Evolutionary conservation across 2,329 filamentous ascomycete genomes (phyloP).

Genomic region (Penicillium brasilianum): DNA sequence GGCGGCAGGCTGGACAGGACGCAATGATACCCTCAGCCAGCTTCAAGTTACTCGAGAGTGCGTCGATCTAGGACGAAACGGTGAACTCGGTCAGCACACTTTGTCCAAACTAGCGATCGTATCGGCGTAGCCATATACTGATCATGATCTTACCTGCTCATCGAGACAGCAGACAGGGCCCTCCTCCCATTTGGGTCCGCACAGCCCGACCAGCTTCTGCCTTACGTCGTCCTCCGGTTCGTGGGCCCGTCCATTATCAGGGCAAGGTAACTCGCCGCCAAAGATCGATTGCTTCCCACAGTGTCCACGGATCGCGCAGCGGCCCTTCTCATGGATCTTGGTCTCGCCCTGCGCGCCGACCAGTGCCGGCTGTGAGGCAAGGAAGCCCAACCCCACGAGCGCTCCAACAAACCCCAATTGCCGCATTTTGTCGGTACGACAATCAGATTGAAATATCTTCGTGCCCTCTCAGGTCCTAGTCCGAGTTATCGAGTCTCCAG

Average conservation of each 20-base stretch:
- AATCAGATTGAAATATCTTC: neutral
- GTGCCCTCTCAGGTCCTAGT: neutral
- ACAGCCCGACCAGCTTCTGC: conserved; percentile 80
- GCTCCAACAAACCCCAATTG: conserved; percentile 34
- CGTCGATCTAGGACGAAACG: conserved; percentile 64
- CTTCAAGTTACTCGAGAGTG: conserved; percentile 81
- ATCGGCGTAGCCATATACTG: neutral
- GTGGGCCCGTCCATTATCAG: conserved; percentile 83
- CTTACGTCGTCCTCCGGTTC: conserved; percentile 74
- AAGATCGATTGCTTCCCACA: conserved; percentile 93
- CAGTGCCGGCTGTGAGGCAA: conserved; percentile 30
- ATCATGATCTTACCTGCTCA: conserved; percentile 66
- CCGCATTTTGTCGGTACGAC: conserved; percentile 35
- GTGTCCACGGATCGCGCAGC: conserved; percentile 88
- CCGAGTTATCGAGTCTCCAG: no score
- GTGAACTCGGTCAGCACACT: neutral
- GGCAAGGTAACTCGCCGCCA: conserved; percentile 85
- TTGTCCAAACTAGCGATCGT: neutral
- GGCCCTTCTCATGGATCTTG: conserved; percentile 77
- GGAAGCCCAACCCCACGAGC: conserved; percentile 35
- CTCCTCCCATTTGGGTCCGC: conserved; percentile 83
- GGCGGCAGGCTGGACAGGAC: conserved; percentile 93
- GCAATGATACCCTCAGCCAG: conserved; percentile 88
- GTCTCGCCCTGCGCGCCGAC: conserved; percentile 43
- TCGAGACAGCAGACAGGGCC: conserved; percentile 83